A percentile compares a stretch with the other conserved stretches of the same genome.
Conservation (phyloP, 345 rosid species). For the Pseudoturritis turrita region DNA sequence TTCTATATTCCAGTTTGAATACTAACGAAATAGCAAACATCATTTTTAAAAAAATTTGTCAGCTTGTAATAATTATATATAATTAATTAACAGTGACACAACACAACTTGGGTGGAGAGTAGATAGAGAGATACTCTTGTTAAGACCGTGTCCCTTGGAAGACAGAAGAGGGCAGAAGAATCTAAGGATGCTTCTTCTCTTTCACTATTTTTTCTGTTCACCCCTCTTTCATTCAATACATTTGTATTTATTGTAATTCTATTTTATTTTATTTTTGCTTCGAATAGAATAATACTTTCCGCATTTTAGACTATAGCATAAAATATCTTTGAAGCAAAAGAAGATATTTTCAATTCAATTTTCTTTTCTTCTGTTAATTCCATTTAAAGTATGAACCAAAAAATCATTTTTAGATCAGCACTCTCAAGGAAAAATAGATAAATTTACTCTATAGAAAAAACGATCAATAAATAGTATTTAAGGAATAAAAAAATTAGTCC, state of each 20-base stretch:
- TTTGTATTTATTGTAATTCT: not conserved
- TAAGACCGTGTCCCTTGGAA: constrained; percentile 20
- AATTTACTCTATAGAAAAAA: too few relatives aligned
- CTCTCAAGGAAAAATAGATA: too few relatives aligned
- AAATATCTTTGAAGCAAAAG: too few relatives aligned
- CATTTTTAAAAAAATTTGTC: not conserved
- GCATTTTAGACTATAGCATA: too few relatives aligned
- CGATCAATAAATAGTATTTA: too few relatives aligned
- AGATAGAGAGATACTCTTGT: not conserved
- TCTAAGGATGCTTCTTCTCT: constrained; percentile 15
- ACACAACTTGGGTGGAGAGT: constrained; percentile 18
- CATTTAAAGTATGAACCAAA: too few relatives aligned
- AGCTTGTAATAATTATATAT: not conserved
- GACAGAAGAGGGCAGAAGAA: constrained; percentile 23
- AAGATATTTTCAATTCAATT: too few relatives aligned
- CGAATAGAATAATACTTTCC: too few relatives aligned
- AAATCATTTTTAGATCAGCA: too few relatives aligned
- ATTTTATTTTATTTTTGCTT: too few relatives aligned
- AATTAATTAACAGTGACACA: constrained; percentile 18
- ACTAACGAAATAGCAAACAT: constrained; percentile 1
- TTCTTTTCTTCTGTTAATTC: too few relatives aligned
- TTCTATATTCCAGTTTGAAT: not conserved
- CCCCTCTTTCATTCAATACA: not conserved
- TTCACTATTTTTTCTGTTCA: not conserved
- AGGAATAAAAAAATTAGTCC: too few relatives aligned